Conservation (phyloP, 495 filamentous ascomycete genomes). For the Hyaloscypha bicolor region DNA sequence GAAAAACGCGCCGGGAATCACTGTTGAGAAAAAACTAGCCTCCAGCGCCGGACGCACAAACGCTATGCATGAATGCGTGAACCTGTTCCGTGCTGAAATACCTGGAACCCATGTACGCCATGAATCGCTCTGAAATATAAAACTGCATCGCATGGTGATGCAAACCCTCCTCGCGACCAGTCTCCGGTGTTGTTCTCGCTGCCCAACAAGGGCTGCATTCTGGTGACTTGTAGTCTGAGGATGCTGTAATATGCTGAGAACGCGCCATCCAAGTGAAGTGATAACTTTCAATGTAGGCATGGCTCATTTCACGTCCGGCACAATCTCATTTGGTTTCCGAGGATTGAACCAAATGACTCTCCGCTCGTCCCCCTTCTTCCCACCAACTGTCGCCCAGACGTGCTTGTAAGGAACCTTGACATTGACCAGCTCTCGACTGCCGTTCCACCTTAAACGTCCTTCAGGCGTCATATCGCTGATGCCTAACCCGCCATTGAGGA, state of each 20-base stretch:
- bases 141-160: background rate
- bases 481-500: constrained; percentile 70
- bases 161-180: too few species aligned
- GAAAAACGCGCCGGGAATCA: background rate
- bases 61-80: constrained; percentile 24
- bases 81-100: background rate
- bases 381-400: constrained; percentile 84
- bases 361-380: constrained; percentile 68
- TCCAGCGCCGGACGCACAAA: constrained; percentile 23
- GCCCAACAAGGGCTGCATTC: too few species aligned
- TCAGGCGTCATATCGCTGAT: constrained; percentile 52
- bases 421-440: constrained; percentile 62
- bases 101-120: background rate
- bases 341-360: constrained; percentile 54
- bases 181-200: too few species aligned
- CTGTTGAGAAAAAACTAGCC: constrained; percentile 1
- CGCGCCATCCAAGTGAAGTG: background rate
- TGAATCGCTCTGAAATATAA: background rate
- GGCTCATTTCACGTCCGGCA: constrained; percentile 46
- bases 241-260: background rate
- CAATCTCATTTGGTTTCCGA: constrained; percentile 46
- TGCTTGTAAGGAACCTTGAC: constrained; percentile 63
- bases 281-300: background rate
- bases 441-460: constrained; percentile 65
- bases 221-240: background rate